A percentile compares a stretch with the other conserved stretches of the same genome.
Evolutionary conservation across 1,284 basidiomycete species (phyloP).

Genomic region (Malassezia yamatoensis): DNA sequence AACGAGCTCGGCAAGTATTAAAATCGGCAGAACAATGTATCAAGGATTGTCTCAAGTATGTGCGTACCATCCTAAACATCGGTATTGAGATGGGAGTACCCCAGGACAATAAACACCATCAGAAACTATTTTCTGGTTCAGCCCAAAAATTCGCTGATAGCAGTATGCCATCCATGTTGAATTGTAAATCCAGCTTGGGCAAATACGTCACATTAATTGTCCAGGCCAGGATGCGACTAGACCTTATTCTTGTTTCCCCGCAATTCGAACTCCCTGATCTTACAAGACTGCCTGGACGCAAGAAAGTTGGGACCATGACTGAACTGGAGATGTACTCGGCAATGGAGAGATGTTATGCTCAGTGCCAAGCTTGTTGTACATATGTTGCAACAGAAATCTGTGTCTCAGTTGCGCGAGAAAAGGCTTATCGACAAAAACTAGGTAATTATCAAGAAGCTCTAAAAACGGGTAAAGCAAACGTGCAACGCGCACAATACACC

Average conservation of each 20-base stretch:
- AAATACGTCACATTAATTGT: constrained; percentile 29
- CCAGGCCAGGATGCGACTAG: constrained; percentile 29
- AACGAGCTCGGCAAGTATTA: constrained; percentile 24
- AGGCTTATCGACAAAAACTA: background rate
- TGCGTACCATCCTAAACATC: constrained; percentile 23
- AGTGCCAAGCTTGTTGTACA: constrained; percentile 22
- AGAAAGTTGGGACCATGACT: constrained; percentile 19
- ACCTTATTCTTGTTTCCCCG: constrained; percentile 21
- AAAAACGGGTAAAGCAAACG: background rate
- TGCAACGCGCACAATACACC: constrained; percentile 5
- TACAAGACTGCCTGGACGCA: constrained; percentile 26
- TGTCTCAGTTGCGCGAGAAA: constrained; percentile 6
- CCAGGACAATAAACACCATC: constrained; percentile 25
- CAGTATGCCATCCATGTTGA: constrained; percentile 22
- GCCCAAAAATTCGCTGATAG: constrained; percentile 17
- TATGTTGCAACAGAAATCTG: constrained; percentile 24
- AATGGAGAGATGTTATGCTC: constrained; percentile 31
- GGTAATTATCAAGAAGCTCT: background rate
- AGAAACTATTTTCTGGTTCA: constrained; percentile 20
- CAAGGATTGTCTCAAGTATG: constrained; percentile 18
- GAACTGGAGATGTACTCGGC: constrained; percentile 26
- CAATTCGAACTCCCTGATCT: constrained; percentile 29
- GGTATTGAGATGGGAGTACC: constrained; percentile 31
- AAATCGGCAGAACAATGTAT: constrained; percentile 18
- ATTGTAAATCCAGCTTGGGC: constrained; percentile 28